These are phyloP conservation scores for Tylopilus sp. DNA, from an alignment of 1,284 basidiomycete species.

Conservation along the genomic window DNA sequence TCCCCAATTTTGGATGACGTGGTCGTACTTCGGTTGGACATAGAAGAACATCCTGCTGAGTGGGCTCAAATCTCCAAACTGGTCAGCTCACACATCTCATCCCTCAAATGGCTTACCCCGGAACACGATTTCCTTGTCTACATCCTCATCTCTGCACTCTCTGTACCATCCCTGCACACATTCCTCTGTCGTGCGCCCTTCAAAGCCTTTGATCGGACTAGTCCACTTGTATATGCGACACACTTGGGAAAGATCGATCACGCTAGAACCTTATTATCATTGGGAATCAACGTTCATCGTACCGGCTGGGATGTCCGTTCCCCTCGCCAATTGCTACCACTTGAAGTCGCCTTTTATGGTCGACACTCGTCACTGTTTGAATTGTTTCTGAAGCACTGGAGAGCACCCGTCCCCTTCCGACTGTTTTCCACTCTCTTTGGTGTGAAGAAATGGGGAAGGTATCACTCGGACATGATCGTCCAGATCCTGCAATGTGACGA, in stretches of 20 bases:
- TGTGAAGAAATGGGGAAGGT: background rate
- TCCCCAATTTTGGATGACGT: background rate
- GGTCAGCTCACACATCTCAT: background rate
- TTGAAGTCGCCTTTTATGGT: background rate
- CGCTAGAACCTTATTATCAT: background rate
- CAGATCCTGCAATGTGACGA: background rate
- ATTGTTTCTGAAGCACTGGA: background rate
- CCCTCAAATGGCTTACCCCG: background rate
- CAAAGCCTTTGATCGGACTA: background rate
- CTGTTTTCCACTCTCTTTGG: background rate
- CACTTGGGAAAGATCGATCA: background rate
- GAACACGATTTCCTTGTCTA: conserved; percentile 1
- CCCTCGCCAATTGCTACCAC: background rate
- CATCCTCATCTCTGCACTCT: background rate
- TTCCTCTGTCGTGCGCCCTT: background rate
- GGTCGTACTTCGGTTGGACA: background rate
- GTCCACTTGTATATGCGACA: conserved; percentile 3
- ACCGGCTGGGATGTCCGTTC: background rate
- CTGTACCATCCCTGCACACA: background rate
- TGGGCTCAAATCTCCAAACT: background rate
- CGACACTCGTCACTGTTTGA: background rate
- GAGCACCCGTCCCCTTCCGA: background rate
- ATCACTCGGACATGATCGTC: background rate
- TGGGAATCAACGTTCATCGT: background rate
- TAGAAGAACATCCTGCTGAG: background rate